These are phyloP conservation scores for Aspergillus thermomutatus DNA, from an alignment of 2,329 filamentous ascomycete genomes.

Conservation along the genomic window DNA sequence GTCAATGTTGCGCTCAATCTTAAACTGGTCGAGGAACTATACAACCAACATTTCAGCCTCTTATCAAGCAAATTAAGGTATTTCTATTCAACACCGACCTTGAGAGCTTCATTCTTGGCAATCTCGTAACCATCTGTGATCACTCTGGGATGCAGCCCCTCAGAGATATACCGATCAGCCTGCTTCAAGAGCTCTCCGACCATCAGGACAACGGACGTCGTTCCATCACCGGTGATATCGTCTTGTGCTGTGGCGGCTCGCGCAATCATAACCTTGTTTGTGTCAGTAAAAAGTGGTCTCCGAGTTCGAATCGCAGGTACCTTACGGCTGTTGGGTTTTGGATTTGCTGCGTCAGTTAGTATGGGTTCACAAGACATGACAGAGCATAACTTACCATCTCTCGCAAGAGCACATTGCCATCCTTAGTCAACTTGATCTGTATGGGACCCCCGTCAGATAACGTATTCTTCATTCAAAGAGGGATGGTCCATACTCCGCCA, in stretches of 20 bases:
- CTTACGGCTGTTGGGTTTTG: constrained; percentile 93
- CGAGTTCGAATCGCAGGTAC: constrained; percentile 7
- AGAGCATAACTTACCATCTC: constrained; percentile 53
- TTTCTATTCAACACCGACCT: constrained; percentile 50
- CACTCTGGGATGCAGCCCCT: constrained; percentile 94
- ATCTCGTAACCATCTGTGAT: constrained; percentile 98
- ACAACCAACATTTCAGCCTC: constrained; percentile 13
- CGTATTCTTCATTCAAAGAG: constrained; percentile 4
- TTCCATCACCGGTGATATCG: constrained; percentile 97
- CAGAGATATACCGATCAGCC: constrained; percentile 90
- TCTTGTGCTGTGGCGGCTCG: constrained; percentile 93
- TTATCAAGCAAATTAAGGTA: neutral
- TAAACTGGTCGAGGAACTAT: constrained; percentile 91
- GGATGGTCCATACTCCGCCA: constrained; percentile 48
- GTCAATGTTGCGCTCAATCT: constrained; percentile 82
- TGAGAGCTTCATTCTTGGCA: constrained; percentile 87
- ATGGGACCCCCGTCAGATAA: constrained; percentile 21
- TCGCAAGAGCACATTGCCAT: constrained; percentile 80
- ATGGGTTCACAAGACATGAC: constrained; percentile 1
- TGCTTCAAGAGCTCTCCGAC: constrained; percentile 98
- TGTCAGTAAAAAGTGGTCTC: constrained; percentile 19
- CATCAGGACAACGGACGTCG: constrained; percentile 90
- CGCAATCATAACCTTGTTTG: constrained; percentile 61
- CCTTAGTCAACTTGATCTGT: constrained; percentile 97
- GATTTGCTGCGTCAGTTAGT: constrained; percentile 65